Evolutionary conservation across 116 monocot species (phyloP).

Genomic region (Cymodocea nodosa): DNA sequence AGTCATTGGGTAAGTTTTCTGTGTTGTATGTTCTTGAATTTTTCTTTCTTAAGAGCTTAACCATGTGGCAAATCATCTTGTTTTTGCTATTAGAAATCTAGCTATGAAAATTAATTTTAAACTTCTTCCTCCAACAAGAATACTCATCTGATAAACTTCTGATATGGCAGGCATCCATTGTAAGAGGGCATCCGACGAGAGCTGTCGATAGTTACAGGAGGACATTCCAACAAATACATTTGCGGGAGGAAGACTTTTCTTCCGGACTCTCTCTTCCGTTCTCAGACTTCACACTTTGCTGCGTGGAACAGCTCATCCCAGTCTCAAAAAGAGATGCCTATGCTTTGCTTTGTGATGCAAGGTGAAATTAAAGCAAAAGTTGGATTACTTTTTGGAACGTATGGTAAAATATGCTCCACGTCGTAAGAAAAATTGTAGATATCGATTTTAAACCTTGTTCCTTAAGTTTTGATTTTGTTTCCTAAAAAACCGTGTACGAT

Average conservation of each 20-base stretch:
- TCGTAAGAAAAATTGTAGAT: too few relatives aligned
- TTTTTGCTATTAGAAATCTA: background rate
- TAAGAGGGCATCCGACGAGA: constrained; percentile 37
- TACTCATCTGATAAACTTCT: background rate
- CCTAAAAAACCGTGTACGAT: too few relatives aligned
- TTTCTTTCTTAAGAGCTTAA: background rate
- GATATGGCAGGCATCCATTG: constrained; percentile 44
- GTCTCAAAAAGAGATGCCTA: background rate
- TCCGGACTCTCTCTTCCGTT: constrained; percentile 9
- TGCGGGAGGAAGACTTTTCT: constrained; percentile 13
- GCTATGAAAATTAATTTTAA: too few relatives aligned
- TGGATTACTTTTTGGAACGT: too few relatives aligned
- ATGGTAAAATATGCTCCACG: too few relatives aligned
- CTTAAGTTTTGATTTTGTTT: too few relatives aligned
- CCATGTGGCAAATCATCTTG: background rate
- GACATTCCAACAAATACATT: constrained; percentile 5
- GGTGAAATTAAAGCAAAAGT: too few relatives aligned
- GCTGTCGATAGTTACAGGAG: constrained; percentile 15
- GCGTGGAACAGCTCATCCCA: constrained; percentile 42
- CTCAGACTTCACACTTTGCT: constrained; percentile 21
- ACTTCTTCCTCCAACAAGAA: background rate
- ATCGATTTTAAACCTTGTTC: too few relatives aligned
- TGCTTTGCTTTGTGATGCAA: background rate
- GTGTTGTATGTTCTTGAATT: background rate
- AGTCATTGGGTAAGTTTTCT: constrained; percentile 43